Conservation (phyloP, 1,284 basidiomycete genomes). For the Stygiomarasmius scandens region DNA sequence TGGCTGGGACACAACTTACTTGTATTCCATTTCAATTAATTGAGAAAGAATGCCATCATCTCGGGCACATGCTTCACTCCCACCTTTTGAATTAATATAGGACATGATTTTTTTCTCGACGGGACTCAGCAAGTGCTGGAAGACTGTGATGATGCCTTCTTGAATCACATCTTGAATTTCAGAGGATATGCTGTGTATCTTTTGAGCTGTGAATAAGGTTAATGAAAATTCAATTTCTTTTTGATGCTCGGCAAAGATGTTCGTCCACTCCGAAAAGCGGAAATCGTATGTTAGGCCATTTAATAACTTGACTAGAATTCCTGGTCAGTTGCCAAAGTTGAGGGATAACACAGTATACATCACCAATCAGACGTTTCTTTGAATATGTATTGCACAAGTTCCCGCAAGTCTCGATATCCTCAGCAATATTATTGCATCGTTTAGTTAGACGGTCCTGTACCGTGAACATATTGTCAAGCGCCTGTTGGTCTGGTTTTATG, state of each 20-base stretch:
- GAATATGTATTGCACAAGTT: constrained; percentile 25
- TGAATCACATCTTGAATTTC: constrained; percentile 1
- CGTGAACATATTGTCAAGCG: constrained; percentile 9
- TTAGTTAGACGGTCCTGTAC: constrained; percentile 18
- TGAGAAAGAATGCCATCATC: constrained; percentile 5
- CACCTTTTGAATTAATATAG: constrained; percentile 3
- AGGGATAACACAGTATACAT: background rate
- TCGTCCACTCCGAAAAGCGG: constrained; percentile 16
- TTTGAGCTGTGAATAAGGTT: constrained; percentile 17
- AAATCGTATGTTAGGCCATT: constrained; percentile 21
- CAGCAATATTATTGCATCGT: constrained; percentile 15
- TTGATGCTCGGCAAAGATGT: constrained; percentile 16
- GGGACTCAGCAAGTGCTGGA: constrained; percentile 1
- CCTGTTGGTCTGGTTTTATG: constrained; percentile 11
- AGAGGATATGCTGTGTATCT: constrained; percentile 13
- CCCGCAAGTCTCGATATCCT: constrained; percentile 25
- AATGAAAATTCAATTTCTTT: constrained; percentile 20
- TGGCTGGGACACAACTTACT: too few relatives aligned
- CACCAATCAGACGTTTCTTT: constrained; percentile 27
- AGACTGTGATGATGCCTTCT: constrained; percentile 1
- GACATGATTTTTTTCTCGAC: constrained; percentile 1
- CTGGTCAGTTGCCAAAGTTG: background rate
- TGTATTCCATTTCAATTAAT: constrained; percentile 3
- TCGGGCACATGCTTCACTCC: constrained; percentile 1
- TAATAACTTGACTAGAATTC: constrained; percentile 21